A percentile compares a stretch with the other conserved stretches of the same genome.
These are phyloP conservation scores for Scutellaria minor DNA, from an alignment of 257 asterid genomes.

Conservation along the genomic window DNA sequence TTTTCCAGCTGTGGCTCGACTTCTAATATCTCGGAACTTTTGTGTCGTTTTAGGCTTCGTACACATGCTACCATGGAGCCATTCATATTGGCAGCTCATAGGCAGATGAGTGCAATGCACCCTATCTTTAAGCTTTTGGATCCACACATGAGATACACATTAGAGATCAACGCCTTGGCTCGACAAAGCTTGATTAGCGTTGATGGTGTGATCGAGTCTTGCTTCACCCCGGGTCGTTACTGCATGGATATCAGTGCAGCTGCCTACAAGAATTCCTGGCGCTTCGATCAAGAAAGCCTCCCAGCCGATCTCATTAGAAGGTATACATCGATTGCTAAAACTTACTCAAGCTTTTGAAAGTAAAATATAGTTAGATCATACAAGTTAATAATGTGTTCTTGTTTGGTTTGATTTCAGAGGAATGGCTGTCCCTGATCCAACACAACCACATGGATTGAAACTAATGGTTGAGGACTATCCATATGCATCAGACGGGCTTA, in stretches of 20 bases:
- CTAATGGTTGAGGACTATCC: conserved; percentile 83
- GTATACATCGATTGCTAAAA: conserved; percentile 51
- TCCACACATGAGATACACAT: conserved; percentile 96
- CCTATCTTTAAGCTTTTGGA: conserved; percentile 92
- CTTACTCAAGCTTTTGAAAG: neutral
- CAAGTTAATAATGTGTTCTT: conserved; percentile 20
- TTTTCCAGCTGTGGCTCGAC: neutral
- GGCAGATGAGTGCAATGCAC: conserved; percentile 96
- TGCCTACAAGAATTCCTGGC: conserved; percentile 81
- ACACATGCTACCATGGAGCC: conserved; percentile 94
- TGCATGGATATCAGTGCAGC: conserved; percentile 97
- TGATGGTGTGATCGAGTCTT: conserved; percentile 90
- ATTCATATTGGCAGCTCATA: conserved; percentile 86
- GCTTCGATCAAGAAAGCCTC: conserved; percentile 87
- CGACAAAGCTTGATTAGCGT: conserved; percentile 76
- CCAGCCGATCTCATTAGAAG: conserved; percentile 94
- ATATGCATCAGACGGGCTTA: conserved; percentile 82
- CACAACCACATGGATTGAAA: conserved; percentile 75
- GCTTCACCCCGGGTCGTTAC: conserved; percentile 95
- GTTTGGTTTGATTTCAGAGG: conserved; percentile 57
- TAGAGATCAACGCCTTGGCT: conserved; percentile 92
- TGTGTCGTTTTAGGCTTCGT: conserved; percentile 62
- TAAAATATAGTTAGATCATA: neutral
- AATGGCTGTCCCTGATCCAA: conserved; percentile 84
- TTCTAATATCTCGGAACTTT: neutral